Conservation (phyloP, 2,329 filamentous ascomycete species). For the Exutisphaerella laricina region DNA sequence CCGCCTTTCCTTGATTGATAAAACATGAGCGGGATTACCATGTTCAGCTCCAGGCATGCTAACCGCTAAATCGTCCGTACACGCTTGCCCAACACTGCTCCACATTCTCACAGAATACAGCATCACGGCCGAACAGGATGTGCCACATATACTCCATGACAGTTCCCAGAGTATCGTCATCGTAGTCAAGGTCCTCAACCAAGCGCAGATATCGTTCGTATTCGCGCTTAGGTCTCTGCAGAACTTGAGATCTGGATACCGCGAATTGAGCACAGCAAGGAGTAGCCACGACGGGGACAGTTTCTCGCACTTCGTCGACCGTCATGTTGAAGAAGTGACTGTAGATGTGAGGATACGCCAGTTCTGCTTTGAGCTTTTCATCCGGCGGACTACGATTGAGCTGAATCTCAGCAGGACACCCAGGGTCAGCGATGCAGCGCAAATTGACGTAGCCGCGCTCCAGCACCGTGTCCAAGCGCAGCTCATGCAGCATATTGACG, state of each 20-base stretch:
- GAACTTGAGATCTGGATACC: conserved; percentile 29
- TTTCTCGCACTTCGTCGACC: conserved; percentile 9
- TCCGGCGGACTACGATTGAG: conserved; percentile 20
- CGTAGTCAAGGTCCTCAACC: conserved; percentile 43
- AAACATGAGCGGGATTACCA: too few relatives aligned
- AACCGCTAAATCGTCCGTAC: conserved; percentile 29
- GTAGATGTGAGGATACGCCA: conserved; percentile 21
- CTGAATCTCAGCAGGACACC: conserved; percentile 24
- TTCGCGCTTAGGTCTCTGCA: conserved; percentile 26
- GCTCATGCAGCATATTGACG: conserved; percentile 22
- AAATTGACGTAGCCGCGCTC: conserved; percentile 27
- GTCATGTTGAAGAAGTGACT: conserved; percentile 22
- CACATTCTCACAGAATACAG: conserved; percentile 27
- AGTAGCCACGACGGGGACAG: conserved; percentile 18
- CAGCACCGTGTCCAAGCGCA: conserved; percentile 21
- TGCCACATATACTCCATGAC: conserved; percentile 58
- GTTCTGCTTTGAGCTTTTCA: conserved; percentile 17
- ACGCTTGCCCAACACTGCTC: conserved; percentile 27
- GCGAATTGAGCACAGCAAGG: conserved; percentile 33
- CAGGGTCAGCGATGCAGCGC: conserved; percentile 23
- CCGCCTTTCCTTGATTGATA: too few relatives aligned
- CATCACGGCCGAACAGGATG: conserved; percentile 39
- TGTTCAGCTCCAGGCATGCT: not conserved
- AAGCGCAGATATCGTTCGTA: conserved; percentile 41
- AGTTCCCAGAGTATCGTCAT: conserved; percentile 47